phyloP scores from a whole-genome alignment of 805 yeast species.

The Yamadazyma insecticola region DNA sequence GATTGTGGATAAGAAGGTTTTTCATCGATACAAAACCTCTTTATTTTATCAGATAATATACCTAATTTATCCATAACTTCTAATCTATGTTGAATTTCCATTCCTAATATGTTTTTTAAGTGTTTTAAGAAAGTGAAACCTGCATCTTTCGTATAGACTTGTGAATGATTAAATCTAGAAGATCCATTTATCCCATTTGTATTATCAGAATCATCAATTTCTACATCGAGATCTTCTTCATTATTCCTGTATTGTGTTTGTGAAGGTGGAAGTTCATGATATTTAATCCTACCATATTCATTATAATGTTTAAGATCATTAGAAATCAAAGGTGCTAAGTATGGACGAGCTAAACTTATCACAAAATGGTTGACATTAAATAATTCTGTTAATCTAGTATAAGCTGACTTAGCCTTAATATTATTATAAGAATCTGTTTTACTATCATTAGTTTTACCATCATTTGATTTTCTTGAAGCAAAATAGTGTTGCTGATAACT shows the following conservation, averaged over 20 bases:
- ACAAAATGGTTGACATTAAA: slow-evolving; percentile 93
- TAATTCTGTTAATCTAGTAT: slow-evolving; percentile 82
- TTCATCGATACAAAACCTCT: slow-evolving; percentile 82
- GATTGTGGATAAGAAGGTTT: slow-evolving; percentile 66
- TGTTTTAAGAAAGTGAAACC: slow-evolving; percentile 29
- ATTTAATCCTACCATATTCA: slow-evolving; percentile 28
- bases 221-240: slow-evolving; percentile 14
- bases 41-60: slow-evolving; percentile 60
- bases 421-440: slow-evolving; percentile 14
- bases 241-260: slow-evolving; percentile 4
- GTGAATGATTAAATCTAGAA: slow-evolving; percentile 9
- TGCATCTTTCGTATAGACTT: slow-evolving; percentile 28
- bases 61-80: slow-evolving; percentile 78
- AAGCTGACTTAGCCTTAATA: slow-evolving; percentile 51
- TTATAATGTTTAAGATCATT: slow-evolving; percentile 75
- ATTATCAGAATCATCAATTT: slow-evolving; percentile 25
- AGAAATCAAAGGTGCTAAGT: slow-evolving; percentile 82
- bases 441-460: slow-evolving; percentile 7
- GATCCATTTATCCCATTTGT: slow-evolving; percentile 21
- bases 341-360: slow-evolving; percentile 89
- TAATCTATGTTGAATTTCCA: slow-evolving; percentile 83
- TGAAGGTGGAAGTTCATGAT: slow-evolving; percentile 11
- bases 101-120: slow-evolving; percentile 52
- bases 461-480: slow-evolving; percentile 11
- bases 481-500: slow-evolving; percentile 44